These are phyloP conservation scores for Lobosporangium transversale DNA, from an alignment of 192 early-diverging fungal species.

Conservation along the genomic window DNA sequence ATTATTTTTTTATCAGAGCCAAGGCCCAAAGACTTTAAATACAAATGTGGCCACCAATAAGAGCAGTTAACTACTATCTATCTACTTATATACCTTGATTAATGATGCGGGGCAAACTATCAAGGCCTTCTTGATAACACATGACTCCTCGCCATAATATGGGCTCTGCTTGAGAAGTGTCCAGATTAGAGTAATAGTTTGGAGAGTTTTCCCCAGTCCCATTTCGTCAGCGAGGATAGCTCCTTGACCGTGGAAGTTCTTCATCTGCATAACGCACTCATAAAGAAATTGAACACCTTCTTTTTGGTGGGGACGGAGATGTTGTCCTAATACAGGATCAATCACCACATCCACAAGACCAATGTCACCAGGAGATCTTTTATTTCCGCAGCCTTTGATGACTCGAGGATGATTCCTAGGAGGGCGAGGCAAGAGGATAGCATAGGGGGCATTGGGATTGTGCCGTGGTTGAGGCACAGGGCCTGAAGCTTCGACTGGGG, in stretches of 20 bases:
- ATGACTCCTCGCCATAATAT: conserved; percentile 43
- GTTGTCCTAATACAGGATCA: conserved; percentile 56
- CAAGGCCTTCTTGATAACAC: conserved; percentile 48
- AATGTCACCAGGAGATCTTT: conserved; percentile 31
- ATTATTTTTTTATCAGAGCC: neutral
- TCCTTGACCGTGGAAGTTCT: conserved; percentile 80
- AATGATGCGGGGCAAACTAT: conserved; percentile 61
- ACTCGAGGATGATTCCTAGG: conserved; percentile 39
- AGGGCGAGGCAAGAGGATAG: conserved; percentile 51
- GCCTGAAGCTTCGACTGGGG: neutral
- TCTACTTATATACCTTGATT: conserved; percentile 51
- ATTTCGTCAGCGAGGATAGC: conserved; percentile 76
- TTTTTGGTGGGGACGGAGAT: conserved; percentile 59
- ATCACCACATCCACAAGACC: conserved; percentile 60
- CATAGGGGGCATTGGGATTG: conserved; percentile 34
- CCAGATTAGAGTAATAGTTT: conserved; percentile 69
- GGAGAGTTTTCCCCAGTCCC: conserved; percentile 73
- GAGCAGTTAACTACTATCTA: no score
- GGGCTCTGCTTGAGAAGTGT: conserved; percentile 58
- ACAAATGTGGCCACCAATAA: no score
- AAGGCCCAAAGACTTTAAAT: no score
- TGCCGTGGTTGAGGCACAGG: conserved; percentile 40
- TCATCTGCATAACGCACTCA: conserved; percentile 63
- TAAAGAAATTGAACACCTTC: conserved; percentile 61
- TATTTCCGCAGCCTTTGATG: conserved; percentile 18